A percentile compares a stretch with the other conserved stretches of the same genome.
phyloP scores from a whole-genome alignment of 176 grass and related monocot genomes.

The Rhynchospora tenuis region DNA sequence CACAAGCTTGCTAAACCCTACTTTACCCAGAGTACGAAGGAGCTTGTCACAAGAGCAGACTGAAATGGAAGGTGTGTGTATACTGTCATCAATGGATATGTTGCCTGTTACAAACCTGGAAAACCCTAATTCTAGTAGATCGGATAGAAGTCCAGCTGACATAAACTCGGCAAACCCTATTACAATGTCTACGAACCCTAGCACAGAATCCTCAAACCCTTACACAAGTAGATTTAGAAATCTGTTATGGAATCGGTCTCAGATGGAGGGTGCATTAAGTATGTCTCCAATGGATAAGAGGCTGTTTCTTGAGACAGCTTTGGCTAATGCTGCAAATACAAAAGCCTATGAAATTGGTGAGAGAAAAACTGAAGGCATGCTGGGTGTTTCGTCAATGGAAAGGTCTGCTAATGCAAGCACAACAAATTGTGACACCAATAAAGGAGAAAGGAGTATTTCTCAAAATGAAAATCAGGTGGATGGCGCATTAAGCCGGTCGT shows the following conservation, averaged over 20 bases:
- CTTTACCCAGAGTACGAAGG: background rate
- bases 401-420: background rate
- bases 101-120: background rate
- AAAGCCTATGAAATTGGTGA: background rate
- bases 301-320: background rate
- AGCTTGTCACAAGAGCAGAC: background rate
- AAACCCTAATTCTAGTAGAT: conserved; percentile 5
- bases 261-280: conserved; percentile 6
- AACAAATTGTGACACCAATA: background rate
- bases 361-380: background rate
- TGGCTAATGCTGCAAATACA: conserved; percentile 13
- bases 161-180: background rate
- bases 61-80: conserved; percentile 20
- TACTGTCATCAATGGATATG: conserved; percentile 20
- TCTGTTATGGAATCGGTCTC: background rate
- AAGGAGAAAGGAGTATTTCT: background rate
- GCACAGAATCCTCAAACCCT: background rate
- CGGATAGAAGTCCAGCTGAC: background rate
- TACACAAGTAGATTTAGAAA: conserved; percentile 10
- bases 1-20: background rate
- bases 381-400: background rate
- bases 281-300: conserved; percentile 6
- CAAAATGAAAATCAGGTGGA: background rate
- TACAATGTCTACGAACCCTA: background rate
- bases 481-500: background rate